Conservation (phyloP, 352 stramenopile genomes). For the Phytophthora chlamydospora region DNA sequence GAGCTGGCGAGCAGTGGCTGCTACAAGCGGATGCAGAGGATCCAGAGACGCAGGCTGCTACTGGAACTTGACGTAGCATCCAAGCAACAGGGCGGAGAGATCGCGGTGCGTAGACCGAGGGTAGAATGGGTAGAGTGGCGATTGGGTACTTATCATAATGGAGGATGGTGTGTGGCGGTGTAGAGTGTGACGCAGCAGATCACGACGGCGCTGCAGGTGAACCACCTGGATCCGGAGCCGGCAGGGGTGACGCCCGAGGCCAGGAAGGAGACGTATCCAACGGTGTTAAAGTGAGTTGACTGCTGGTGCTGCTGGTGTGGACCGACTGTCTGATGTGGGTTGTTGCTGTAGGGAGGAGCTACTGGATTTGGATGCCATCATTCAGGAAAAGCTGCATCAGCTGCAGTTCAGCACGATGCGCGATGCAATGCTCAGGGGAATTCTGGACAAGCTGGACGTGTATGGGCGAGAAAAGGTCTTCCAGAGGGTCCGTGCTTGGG, state of each 20-base stretch:
- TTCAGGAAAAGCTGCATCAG: slow-evolving; percentile 22
- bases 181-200: slow-evolving; percentile 32
- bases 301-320: background rate
- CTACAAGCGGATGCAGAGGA: slow-evolving; percentile 35
- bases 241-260: slow-evolving; percentile 15
- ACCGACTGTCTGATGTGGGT: background rate
- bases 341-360: slow-evolving; percentile 14
- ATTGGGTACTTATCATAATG: slow-evolving; percentile 1
- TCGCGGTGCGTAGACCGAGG: slow-evolving; percentile 15
- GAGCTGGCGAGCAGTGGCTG: slow-evolving; percentile 27
- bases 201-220: slow-evolving; percentile 26
- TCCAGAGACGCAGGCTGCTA: slow-evolving; percentile 41
- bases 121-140: background rate
- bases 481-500: slow-evolving; percentile 21
- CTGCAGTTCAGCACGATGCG: slow-evolving; percentile 13
- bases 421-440: background rate
- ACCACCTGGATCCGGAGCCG: slow-evolving; percentile 33
- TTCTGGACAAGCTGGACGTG: slow-evolving; percentile 27
- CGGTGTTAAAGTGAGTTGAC: slow-evolving; percentile 12
- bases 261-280: slow-evolving; percentile 34
- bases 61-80: slow-evolving; percentile 50
- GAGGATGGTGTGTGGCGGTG: slow-evolving; percentile 10
- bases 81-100: slow-evolving; percentile 30
- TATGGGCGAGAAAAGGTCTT: slow-evolving; percentile 38
- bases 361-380: slow-evolving; percentile 26